These are phyloP conservation scores for Fraxinus albicans DNA, from an alignment of 305 asterid species.

Conservation along the genomic window DNA sequence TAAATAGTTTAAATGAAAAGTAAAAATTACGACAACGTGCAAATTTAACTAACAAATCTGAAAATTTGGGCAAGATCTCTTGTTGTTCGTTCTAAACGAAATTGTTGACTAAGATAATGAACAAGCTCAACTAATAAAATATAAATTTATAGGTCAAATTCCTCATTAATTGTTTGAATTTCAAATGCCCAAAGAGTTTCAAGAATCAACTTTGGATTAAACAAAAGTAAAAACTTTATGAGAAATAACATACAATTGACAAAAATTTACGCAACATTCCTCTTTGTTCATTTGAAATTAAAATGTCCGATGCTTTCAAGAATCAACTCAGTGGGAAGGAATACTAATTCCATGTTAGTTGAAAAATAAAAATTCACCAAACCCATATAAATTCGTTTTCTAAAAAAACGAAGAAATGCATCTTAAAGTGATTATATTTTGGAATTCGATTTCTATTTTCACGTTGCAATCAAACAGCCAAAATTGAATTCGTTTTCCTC, in stretches of 20 bases:
- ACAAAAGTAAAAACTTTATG: no score
- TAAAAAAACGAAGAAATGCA: no score
- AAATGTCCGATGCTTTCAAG: not conserved
- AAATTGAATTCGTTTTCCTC: no score
- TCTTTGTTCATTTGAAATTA: not conserved
- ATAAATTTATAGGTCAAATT: no score
- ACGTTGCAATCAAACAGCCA: no score
- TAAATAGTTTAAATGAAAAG: not conserved
- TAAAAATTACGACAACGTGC: not conserved
- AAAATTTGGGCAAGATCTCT: not conserved
- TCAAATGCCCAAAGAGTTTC: not conserved
- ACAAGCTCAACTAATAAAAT: no score
- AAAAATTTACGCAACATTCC: not conserved
- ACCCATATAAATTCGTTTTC: no score
- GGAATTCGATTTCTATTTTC: no score
- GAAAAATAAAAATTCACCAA: no score
- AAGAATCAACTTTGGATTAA: no score
- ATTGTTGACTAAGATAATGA: not conserved
- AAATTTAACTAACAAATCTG: not conserved
- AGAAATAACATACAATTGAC: not conserved
- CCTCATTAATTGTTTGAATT: not conserved
- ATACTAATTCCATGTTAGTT: no score
- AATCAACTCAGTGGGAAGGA: not conserved
- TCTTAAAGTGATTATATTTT: no score
- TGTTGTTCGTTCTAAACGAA: not conserved